Percentiles rank a stretch among this genome's conserved stretches.
phyloP scores from a whole-genome alignment of 768 basidiomycete genomes.

The Kwoniella heveanensis region DNA sequence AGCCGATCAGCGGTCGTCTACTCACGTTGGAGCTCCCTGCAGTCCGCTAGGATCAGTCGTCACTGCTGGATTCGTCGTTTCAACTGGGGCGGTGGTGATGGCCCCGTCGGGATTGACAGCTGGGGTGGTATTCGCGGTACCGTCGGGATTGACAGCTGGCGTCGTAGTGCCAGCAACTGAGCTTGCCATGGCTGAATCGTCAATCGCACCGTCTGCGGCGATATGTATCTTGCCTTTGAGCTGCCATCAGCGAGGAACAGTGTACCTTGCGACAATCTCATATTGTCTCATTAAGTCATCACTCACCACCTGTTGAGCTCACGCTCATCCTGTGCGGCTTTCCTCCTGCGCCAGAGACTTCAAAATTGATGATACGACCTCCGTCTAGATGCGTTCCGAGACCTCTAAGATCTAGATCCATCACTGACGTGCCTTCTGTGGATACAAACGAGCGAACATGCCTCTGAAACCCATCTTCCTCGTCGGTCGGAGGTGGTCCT shows the following conservation, averaged over 20 bases:
- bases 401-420: neutral
- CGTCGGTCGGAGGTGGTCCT: neutral
- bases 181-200: neutral
- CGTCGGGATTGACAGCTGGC: neutral
- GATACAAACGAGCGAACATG: too few relatives aligned
- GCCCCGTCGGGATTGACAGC: neutral
- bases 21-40: neutral
- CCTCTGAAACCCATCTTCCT: neutral
- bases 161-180: neutral
- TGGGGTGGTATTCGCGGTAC: too few relatives aligned
- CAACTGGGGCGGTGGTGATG: neutral
- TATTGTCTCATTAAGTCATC: neutral
- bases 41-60: conserved; percentile 1
- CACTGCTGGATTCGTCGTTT: neutral
- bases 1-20: neutral
- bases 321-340: neutral
- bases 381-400: neutral
- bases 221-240: neutral
- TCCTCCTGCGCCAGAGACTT: too few relatives aligned
- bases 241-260: neutral
- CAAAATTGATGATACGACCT: neutral
- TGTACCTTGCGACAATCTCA: too few relatives aligned
- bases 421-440: neutral
- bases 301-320: neutral
- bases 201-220: neutral